Percentiles rank a stretch among this genome's conserved stretches.
These are phyloP conservation scores for Cryptococcus amylolentus DNA, from an alignment of 1,284 basidiomycete genomes.

Conservation along the genomic window DNA sequence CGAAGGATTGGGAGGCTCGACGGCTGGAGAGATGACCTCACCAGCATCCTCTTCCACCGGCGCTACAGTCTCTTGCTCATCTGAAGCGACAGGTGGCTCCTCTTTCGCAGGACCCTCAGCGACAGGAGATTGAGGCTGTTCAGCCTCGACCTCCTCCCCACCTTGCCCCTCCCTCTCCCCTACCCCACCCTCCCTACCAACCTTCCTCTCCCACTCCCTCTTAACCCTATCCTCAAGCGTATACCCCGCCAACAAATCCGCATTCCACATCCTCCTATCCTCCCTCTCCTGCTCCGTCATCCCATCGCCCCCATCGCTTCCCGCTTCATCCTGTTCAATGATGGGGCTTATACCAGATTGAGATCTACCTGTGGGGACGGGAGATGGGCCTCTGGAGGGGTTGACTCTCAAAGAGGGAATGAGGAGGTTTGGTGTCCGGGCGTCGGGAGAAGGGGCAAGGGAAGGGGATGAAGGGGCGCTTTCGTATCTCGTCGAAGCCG, in stretches of 20 bases:
- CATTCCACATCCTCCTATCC: constrained; percentile 43
- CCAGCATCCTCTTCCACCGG: too few relatives aligned
- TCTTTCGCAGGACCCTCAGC: too few relatives aligned
- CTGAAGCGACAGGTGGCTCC: too few relatives aligned
- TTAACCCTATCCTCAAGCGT: constrained; percentile 37
- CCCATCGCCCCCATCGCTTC: constrained; percentile 9
- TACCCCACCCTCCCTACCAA: constrained; percentile 1
- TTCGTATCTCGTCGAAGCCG: constrained; percentile 24
- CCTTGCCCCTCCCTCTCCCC: neutral
- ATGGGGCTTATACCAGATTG: neutral
- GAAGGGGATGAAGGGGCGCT: constrained; percentile 29
- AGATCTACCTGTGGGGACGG: neutral
- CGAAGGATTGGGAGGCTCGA: too few relatives aligned
- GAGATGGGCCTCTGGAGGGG: neutral
- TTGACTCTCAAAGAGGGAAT: neutral
- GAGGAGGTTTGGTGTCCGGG: neutral
- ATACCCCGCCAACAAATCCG: constrained; percentile 43
- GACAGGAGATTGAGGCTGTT: neutral
- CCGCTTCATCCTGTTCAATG: constrained; percentile 1
- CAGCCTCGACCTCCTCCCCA: neutral
- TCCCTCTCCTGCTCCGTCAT: constrained; percentile 22
- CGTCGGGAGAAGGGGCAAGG: neutral
- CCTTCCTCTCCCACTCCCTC: constrained; percentile 29
- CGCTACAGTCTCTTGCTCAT: too few relatives aligned
- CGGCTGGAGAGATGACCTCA: too few relatives aligned